Conservation (phyloP, 345 rosid genomes). For the Eucalyptus melliodora region DNA sequence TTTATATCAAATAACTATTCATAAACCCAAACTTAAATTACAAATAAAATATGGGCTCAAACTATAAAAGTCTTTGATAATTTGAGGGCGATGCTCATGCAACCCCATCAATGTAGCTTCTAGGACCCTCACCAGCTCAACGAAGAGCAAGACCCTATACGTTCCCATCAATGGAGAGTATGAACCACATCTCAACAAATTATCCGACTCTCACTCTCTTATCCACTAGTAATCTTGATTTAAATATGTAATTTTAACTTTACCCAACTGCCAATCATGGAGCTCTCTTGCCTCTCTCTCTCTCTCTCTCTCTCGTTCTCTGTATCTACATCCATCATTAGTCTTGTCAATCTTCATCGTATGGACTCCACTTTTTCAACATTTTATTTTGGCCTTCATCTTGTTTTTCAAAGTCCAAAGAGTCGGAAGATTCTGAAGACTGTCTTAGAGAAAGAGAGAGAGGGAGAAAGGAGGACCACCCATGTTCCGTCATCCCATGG, state of each 20-base stretch:
- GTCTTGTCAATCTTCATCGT: not conserved
- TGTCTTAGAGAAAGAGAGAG: not conserved
- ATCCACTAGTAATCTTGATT: not conserved
- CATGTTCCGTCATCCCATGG: not conserved
- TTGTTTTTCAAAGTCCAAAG: not conserved
- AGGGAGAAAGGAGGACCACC: not conserved
- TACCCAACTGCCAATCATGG: not conserved
- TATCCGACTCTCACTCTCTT: not conserved
- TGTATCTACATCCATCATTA: not conserved
- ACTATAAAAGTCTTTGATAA: too few relatives aligned
- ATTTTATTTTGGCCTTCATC: not conserved
- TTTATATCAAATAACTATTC: not conserved
- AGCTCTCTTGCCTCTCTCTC: not conserved
- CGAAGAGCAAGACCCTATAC: too few relatives aligned
- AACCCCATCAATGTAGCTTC: too few relatives aligned
- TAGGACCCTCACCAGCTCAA: too few relatives aligned
- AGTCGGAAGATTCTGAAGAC: not conserved
- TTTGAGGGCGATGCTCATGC: rapidly evolving
- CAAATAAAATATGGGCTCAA: too few relatives aligned
- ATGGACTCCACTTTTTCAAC: not conserved
- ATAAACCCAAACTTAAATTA: not conserved
- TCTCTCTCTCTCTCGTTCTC: not conserved
- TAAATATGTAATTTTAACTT: not conserved
- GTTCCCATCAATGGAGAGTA: too few relatives aligned
- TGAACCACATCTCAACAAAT: not conserved